phyloP scores from a whole-genome alignment of 768 basidiomycete genomes.

The Strobilomyces echinocephalus region DNA sequence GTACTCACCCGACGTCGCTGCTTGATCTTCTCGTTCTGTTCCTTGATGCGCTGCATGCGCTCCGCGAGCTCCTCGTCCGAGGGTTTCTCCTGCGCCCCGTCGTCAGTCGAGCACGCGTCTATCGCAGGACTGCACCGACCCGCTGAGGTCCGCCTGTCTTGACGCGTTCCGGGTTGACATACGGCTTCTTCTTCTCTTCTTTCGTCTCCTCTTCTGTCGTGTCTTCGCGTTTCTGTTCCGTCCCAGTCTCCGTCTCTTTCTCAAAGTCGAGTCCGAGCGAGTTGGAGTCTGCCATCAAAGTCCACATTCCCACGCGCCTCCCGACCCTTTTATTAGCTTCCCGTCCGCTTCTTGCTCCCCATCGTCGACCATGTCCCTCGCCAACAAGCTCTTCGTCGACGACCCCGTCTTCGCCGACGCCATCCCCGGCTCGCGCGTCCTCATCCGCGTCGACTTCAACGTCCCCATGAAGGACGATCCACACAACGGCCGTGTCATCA shows the following conservation, averaged over 20 bases:
- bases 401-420: constrained; percentile 55
- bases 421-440: constrained; percentile 82
- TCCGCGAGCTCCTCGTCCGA: constrained; percentile 63
- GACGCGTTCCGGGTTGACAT: constrained; percentile 79
- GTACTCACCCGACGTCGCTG: constrained; percentile 54
- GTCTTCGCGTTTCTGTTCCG: constrained; percentile 5
- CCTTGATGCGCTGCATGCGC: constrained; percentile 64
- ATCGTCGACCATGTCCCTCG: constrained; percentile 73
- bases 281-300: constrained; percentile 46
- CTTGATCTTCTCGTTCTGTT: constrained; percentile 75
- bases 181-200: constrained; percentile 63
- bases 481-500: constrained; percentile 85
- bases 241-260: constrained; percentile 21
- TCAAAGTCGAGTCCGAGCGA: constrained; percentile 71
- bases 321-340: constrained; percentile 10
- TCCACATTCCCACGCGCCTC: constrained; percentile 20
- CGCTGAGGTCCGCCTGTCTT: constrained; percentile 75
- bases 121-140: constrained; percentile 34
- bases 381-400: constrained; percentile 89
- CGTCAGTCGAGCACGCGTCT: constrained; percentile 10
- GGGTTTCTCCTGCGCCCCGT: constrained; percentile 54
- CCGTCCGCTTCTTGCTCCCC: not conserved
- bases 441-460: constrained; percentile 96
- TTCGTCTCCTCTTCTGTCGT: constrained; percentile 13
- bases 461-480: constrained; percentile 74